A percentile compares a stretch with the other conserved stretches of the same genome.
Conservation (phyloP, 257 asterid species). For the Solanum paucissectum region DNA sequence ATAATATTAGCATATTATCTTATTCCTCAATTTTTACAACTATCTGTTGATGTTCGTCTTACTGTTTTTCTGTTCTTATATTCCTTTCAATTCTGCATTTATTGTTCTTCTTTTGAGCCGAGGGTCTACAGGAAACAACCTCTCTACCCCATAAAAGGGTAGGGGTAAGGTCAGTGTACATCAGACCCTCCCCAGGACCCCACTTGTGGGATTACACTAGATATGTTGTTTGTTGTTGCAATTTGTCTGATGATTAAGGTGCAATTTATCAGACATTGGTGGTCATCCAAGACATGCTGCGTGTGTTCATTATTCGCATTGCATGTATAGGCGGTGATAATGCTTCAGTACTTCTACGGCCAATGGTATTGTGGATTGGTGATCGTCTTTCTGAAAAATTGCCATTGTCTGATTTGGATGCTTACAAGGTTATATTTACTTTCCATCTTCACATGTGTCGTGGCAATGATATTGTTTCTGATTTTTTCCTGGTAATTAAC, state of each 20-base stretch:
- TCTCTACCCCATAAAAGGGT: neutral
- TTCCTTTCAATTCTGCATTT: neutral
- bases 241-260: neutral
- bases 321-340: constrained; percentile 53
- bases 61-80: neutral
- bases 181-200: neutral
- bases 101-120: neutral
- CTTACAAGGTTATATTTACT: constrained; percentile 50
- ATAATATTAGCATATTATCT: neutral
- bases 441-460: neutral
- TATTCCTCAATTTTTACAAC: neutral
- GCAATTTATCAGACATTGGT: constrained; percentile 19
- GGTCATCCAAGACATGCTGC: constrained; percentile 71
- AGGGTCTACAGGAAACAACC: neutral
- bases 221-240: neutral
- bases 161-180: neutral
- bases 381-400: constrained; percentile 44
- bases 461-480: neutral
- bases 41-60: neutral
- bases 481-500: neutral
- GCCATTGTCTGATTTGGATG: constrained; percentile 49
- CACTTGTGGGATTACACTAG: neutral
- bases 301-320: constrained; percentile 70
- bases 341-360: constrained; percentile 66
- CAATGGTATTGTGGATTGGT: constrained; percentile 50